Base-by-base conservation (phyloP, 2,329 filamentous ascomycete species). In the Sporothrix inflata region DNA sequence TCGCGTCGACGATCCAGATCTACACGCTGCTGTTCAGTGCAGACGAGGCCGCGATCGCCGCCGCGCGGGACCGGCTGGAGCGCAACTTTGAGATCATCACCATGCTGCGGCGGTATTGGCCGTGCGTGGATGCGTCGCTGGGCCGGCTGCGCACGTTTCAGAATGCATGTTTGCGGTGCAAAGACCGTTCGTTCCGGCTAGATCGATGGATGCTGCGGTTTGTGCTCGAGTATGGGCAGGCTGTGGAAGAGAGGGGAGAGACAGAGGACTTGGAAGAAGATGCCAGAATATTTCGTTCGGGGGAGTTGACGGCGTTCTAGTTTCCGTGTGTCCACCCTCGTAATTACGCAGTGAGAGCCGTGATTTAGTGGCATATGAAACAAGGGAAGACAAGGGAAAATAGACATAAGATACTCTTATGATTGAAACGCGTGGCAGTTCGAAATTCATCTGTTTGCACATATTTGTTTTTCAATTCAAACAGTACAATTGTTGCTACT, bases 1-100 rank as follows among this genome's bases (percentile, higher is more conserved):
- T 66, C 40, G 61, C 61, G 38, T 66, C 61, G n/a, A 66, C 61
- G n/a, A 40, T 66, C n/a, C 61, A 66, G 38, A 45, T 66, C 42
- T 66, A 66, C 42, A 66, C 61, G 61, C 61, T 66, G 40, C 38
- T 66, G 16, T 66, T 66, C 42, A 47, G 61, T 21, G 42, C 61
- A 4, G 61, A 66, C 38, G 61, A 66, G 38, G 38, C n/a, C 16
- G 61, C 38, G 12, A 66, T 66, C 16, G 61, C 61, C 9, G 19
- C 42, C 38, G 61, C 61, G 24, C 38, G 42, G 12, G n/a, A 27
- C 38, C 61, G 61, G 12, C 61, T 66, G 38, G 61, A 66, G 42
- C 38, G 38, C 38, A 66, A 66, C n/a, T 66, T 66, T 66, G 38
- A 66, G 24, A 66, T 66, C 24, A 66, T 66, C n/a, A 66, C 40